Percentiles rank a stretch among this genome's conserved stretches.
These are phyloP conservation scores for Neofusicoccum laricinum DNA, from an alignment of 2,329 filamentous ascomycete species.

Conservation along the genomic window DNA sequence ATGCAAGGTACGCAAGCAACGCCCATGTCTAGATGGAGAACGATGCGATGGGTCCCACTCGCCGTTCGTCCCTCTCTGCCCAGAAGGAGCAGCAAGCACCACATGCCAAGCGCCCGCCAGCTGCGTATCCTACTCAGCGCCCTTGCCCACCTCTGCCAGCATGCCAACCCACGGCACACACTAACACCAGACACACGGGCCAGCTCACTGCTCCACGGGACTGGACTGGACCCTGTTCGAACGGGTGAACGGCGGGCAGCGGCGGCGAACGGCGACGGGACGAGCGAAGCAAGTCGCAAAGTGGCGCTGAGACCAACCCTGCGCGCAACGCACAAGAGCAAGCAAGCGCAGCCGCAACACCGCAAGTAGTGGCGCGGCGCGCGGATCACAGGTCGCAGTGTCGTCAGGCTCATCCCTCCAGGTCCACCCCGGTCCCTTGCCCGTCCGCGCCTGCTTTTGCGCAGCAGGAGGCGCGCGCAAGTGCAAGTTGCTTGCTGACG, in stretches of 20 bases:
- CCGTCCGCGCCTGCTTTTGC: neutral
- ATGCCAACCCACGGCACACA: neutral
- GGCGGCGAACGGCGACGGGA: neutral
- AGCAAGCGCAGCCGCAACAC: neutral
- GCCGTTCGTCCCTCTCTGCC: neutral
- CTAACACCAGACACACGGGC: neutral
- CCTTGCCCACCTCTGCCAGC: neutral
- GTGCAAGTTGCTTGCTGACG: too few species aligned
- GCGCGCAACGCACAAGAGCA: neutral
- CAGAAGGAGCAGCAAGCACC: neutral
- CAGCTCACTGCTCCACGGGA: neutral
- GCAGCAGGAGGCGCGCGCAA: neutral
- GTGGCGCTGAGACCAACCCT: neutral
- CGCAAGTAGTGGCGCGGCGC: neutral
- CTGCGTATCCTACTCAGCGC: neutral
- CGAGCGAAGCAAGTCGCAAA: neutral
- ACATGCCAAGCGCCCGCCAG: neutral
- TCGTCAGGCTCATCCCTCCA: neutral
- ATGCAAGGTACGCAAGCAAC: conserved; percentile 8
- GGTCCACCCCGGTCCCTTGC: neutral
- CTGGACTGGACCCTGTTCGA: neutral
- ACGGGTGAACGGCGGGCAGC: neutral
- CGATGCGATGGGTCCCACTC: neutral
- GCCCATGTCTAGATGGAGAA: conserved; percentile 1
- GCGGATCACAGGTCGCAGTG: neutral